Conservation (phyloP, 208 protist species). For the Strigomonas galati region DNA sequence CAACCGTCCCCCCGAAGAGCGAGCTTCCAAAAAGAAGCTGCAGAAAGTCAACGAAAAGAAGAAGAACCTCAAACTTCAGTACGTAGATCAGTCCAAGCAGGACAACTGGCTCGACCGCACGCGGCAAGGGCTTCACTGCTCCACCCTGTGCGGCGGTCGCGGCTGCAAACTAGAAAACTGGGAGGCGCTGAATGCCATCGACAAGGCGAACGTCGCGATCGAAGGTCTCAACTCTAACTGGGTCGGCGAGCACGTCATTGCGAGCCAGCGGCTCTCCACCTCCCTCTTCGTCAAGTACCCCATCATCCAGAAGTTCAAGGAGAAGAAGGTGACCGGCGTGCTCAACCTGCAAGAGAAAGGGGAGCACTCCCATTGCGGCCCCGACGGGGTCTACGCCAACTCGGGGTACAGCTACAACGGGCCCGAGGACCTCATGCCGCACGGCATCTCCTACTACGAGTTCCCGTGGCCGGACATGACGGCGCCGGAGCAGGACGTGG, state of each 20-base stretch:
- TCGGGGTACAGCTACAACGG: conserved; percentile 90
- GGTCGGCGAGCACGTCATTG: conserved; percentile 81
- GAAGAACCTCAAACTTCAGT: conserved; percentile 35
- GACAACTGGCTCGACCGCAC: conserved; percentile 69
- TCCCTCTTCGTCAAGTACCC: conserved; percentile 85
- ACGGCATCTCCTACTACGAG: conserved; percentile 87
- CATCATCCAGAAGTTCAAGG: conserved; percentile 80
- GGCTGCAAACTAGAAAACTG: conserved; percentile 84
- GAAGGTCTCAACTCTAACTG: conserved; percentile 88
- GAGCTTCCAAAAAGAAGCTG: conserved; percentile 17
- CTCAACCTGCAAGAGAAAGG: conserved; percentile 91
- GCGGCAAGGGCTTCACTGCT: conserved; percentile 76
- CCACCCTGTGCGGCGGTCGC: conserved; percentile 69
- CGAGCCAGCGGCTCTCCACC: conserved; percentile 83
- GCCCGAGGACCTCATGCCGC: conserved; percentile 80
- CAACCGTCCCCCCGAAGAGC: conserved; percentile 37
- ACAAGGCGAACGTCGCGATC: conserved; percentile 62
- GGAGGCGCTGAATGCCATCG: conserved; percentile 47
- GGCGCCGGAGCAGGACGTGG: conserved; percentile 81
- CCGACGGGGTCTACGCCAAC: conserved; percentile 77
- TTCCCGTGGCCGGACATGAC: conserved; percentile 93
- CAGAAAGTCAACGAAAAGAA: conserved; percentile 22
- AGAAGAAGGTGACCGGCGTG: conserved; percentile 72
- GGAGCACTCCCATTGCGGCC: conserved; percentile 89
- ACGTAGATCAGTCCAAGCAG: conserved; percentile 70